Evolutionary conservation across 2,329 filamentous ascomycete species (phyloP).

Genomic region (Penicillium concentricum): DNA sequence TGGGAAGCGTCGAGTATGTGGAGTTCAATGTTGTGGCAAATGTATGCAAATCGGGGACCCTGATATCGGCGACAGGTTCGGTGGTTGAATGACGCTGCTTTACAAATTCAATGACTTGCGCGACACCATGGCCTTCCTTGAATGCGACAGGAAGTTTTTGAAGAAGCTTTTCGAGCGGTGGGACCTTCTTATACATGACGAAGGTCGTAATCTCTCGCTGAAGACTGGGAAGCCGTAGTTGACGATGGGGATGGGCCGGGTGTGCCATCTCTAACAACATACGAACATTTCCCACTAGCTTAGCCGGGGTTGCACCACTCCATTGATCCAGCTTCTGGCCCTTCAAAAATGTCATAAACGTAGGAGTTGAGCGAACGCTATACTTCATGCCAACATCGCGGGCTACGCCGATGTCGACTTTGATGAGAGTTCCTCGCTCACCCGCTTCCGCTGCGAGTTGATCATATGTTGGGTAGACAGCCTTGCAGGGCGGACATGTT

Average conservation of each 20-base stretch:
- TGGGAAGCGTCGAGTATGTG: constrained; percentile 56
- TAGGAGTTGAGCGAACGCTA: constrained; percentile 74
- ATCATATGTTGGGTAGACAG: constrained; percentile 78
- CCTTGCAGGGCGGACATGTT: constrained; percentile 80
- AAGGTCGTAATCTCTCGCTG: constrained; percentile 63
- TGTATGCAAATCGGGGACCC: constrained; percentile 67
- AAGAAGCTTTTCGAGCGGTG: constrained; percentile 77
- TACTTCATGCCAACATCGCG: constrained; percentile 65
- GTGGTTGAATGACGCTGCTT: constrained; percentile 53
- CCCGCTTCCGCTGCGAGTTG: constrained; percentile 72
- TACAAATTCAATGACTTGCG: constrained; percentile 69
- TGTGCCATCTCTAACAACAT: constrained; percentile 73
- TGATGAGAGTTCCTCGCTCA: constrained; percentile 69
- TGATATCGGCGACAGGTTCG: constrained; percentile 60
- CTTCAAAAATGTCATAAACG: constrained; percentile 79
- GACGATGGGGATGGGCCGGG: constrained; percentile 72
- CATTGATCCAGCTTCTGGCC: constrained; percentile 76
- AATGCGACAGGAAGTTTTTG: constrained; percentile 67
- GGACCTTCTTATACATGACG: constrained; percentile 74
- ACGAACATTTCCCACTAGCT: constrained; percentile 69
- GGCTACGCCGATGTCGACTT: constrained; percentile 73
- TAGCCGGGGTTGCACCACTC: constrained; percentile 70
- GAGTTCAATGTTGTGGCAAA: constrained; percentile 63
- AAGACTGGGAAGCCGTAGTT: constrained; percentile 68
- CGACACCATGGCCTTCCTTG: constrained; percentile 60